Conservation (phyloP, 2,329 filamentous ascomycete genomes). For the Blastomyces gilchristii region DNA sequence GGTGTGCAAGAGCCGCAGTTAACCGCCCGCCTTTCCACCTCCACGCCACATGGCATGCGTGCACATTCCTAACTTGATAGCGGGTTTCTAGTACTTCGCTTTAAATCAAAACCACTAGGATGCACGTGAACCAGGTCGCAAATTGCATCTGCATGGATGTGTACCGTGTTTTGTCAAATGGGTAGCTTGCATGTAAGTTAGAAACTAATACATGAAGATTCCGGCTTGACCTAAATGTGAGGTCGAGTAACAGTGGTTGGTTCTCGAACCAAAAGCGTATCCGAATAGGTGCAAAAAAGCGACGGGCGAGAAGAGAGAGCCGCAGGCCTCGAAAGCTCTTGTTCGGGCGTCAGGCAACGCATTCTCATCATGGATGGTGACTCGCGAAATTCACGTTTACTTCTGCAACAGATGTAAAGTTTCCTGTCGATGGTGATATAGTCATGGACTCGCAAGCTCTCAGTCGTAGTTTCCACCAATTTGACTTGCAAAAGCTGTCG, state of each 20-base stretch:
- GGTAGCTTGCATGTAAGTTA: background rate
- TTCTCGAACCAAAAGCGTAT: background rate
- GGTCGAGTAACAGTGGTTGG: background rate
- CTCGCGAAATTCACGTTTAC: background rate
- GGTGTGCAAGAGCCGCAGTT: background rate
- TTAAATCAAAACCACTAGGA: background rate
- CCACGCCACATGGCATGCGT: conserved; percentile 2
- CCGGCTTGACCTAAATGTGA: background rate
- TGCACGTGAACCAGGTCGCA: background rate
- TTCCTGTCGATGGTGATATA: conserved; percentile 10
- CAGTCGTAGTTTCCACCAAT: conserved; percentile 60
- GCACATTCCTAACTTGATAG: background rate
- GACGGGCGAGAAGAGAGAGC: background rate
- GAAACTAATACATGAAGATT: background rate
- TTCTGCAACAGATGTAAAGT: background rate
- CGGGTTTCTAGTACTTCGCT: background rate
- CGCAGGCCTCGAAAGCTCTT: background rate
- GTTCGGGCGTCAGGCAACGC: background rate
- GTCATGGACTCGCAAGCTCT: conserved; percentile 21
- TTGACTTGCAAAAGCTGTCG: conserved; percentile 93
- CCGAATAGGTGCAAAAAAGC: background rate
- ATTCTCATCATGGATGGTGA: background rate
- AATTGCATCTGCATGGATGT: background rate
- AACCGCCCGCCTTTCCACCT: background rate
- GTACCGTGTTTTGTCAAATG: background rate